A percentile compares a stretch with the other conserved stretches of the same genome.
Evolutionary conservation across 495 filamentous ascomycete species (phyloP).

Genomic region (Talaromyces ruber): DNA sequence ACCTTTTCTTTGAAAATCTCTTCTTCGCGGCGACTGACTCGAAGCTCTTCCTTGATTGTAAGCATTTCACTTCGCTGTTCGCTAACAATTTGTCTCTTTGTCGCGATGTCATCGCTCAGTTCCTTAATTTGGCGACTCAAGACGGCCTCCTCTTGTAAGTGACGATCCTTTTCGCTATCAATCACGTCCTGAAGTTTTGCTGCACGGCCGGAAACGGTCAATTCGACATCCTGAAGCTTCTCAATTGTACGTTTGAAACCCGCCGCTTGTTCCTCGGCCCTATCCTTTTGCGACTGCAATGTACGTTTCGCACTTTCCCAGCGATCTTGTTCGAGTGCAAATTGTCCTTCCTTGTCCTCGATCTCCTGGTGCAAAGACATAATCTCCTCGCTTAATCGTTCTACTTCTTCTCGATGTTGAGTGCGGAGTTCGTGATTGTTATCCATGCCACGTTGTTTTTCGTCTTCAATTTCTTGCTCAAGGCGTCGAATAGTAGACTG

Average conservation of each 20-base stretch:
- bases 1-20: conserved; percentile 56
- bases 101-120: conserved; percentile 45
- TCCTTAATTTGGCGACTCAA: conserved; percentile 50
- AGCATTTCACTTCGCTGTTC: conserved; percentile 51
- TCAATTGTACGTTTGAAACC: conserved; percentile 68
- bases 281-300: conserved; percentile 56
- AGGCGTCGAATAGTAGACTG: conserved; percentile 49
- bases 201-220: conserved; percentile 57
- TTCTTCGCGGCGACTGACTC: conserved; percentile 55
- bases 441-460: conserved; percentile 48
- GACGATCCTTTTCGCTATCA: conserved; percentile 49
- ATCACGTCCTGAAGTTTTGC: conserved; percentile 54
- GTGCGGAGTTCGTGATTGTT: conserved; percentile 46
- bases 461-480: conserved; percentile 47
- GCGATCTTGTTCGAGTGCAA: conserved; percentile 59
- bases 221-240: conserved; percentile 57
- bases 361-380: conserved; percentile 62
- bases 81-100: conserved; percentile 44
- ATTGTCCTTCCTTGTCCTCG: conserved; percentile 63
- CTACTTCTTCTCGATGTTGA: conserved; percentile 57
- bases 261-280: conserved; percentile 57
- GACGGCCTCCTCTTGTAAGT: conserved; percentile 45
- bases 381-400: conserved; percentile 56
- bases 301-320: conserved; percentile 60
- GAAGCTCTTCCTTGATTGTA: conserved; percentile 56